These are phyloP conservation scores for Rhizopogon vulgaris DNA, from an alignment of 768 basidiomycete species.

Conservation along the genomic window DNA sequence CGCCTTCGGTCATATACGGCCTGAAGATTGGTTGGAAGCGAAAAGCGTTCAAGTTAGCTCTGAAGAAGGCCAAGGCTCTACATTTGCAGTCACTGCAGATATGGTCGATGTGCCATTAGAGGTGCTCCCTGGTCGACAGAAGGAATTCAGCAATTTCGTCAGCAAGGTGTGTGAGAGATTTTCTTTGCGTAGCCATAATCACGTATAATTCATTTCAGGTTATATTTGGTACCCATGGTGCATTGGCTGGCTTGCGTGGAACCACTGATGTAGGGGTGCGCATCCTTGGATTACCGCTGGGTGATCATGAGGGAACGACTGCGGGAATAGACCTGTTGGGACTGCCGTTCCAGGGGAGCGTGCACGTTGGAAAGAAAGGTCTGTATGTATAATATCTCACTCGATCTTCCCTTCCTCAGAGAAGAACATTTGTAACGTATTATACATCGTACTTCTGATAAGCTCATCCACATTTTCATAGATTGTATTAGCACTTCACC, in stretches of 20 bases:
- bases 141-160: slow-evolving; percentile 70
- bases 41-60: slow-evolving; percentile 35
- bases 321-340: slow-evolving; percentile 46
- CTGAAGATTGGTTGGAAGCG: slow-evolving; percentile 59
- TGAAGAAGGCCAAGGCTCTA: slow-evolving; percentile 44
- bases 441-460: neutral
- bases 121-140: slow-evolving; percentile 73
- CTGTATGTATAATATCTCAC: neutral
- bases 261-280: slow-evolving; percentile 52
- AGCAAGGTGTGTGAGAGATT: slow-evolving; percentile 48
- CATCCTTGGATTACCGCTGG: slow-evolving; percentile 55
- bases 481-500: neutral
- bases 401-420: neutral
- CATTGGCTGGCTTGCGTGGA: slow-evolving; percentile 63
- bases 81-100: slow-evolving; percentile 55
- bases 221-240: slow-evolving; percentile 60
- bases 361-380: slow-evolving; percentile 56
- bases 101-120: slow-evolving; percentile 71
- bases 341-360: slow-evolving; percentile 62
- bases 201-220: slow-evolving; percentile 36
- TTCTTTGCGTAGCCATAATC: slow-evolving; percentile 3
- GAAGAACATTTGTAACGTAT: neutral
- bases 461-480: neutral
- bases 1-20: slow-evolving; percentile 73
- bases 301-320: slow-evolving; percentile 13